Percentiles rank a stretch among this genome's conserved stretches.
Evolutionary conservation across 441 rosid species (phyloP).

Genomic region (Brassica hybrid): DNA sequence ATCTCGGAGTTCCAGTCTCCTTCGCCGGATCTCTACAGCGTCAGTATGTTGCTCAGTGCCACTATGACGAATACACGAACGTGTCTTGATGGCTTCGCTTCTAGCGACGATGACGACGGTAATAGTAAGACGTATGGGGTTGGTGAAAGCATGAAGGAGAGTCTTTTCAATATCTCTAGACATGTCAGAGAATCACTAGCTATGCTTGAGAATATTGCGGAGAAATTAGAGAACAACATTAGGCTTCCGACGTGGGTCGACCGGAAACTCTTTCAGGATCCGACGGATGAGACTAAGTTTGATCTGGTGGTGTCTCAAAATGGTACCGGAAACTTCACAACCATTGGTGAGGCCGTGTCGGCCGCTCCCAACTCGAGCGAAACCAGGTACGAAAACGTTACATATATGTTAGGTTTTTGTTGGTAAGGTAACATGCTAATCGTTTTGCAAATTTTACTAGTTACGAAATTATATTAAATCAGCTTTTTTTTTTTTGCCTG

Average conservation of each 20-base stretch:
- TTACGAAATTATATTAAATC: not conserved
- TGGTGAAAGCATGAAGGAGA: slow-evolving; percentile 42
- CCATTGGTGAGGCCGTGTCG: slow-evolving; percentile 53
- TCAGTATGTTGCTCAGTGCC: slow-evolving; percentile 58
- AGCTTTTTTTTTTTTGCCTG: not conserved
- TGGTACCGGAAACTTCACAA: slow-evolving; percentile 62
- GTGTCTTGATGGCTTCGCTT: slow-evolving; percentile 66
- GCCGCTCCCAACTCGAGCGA: slow-evolving; percentile 63
- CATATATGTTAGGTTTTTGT: not conserved
- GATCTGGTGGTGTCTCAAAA: slow-evolving; percentile 59
- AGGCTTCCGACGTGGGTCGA: slow-evolving; percentile 60
- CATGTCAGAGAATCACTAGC: slow-evolving; percentile 57
- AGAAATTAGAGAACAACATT: slow-evolving; percentile 27
- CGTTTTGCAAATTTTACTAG: not conserved
- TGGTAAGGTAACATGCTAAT: slow-evolving; percentile 17
- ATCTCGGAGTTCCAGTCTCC: slow-evolving; percentile 43
- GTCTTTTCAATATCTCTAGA: slow-evolving; percentile 49
- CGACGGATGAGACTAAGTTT: slow-evolving; percentile 39
- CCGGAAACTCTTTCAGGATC: slow-evolving; percentile 47
- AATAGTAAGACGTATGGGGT: slow-evolving; percentile 27
- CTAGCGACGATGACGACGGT: slow-evolving; percentile 32
- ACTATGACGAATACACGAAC: slow-evolving; percentile 68
- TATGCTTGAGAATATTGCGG: slow-evolving; percentile 53
- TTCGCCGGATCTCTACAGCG: slow-evolving; percentile 39
- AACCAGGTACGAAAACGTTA: slow-evolving; percentile 46